A percentile compares a stretch with the other conserved stretches of the same genome.
Conservation (phyloP, 225 moss, liverwort and hornwort species). For the Bryum argenteum region DNA sequence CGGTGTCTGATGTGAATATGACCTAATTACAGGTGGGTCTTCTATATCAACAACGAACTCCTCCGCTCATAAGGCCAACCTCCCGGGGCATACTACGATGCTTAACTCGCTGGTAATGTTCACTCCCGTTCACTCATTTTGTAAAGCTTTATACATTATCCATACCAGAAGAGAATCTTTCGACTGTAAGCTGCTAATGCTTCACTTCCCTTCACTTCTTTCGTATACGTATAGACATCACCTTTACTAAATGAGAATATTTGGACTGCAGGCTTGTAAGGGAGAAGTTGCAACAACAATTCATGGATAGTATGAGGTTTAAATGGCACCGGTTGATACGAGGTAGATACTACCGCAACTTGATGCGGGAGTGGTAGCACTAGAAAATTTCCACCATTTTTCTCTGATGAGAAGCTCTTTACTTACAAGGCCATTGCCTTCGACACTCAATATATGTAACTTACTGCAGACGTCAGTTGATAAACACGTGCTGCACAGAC, state of each 20-base stretch:
- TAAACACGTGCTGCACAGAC: slow-evolving; percentile 15
- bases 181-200: too few species aligned
- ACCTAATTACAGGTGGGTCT: slow-evolving; percentile 71
- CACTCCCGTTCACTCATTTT: slow-evolving; percentile 3
- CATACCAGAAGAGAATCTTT: too few species aligned
- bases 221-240: not conserved
- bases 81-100: slow-evolving; percentile 71
- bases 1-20: slow-evolving; percentile 23
- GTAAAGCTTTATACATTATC: too few species aligned
- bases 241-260: not conserved
- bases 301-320: slow-evolving; percentile 45
- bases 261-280: slow-evolving; percentile 65
- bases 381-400: slow-evolving; percentile 13
- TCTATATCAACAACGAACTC: slow-evolving; percentile 82
- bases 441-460: slow-evolving; percentile 1
- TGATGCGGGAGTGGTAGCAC: slow-evolving; percentile 61
- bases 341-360: slow-evolving; percentile 78
- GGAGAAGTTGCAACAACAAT: slow-evolving; percentile 53
- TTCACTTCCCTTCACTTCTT: not conserved
- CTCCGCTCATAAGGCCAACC: slow-evolving; percentile 75
- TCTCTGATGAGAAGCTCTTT: slow-evolving; percentile 15
- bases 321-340: slow-evolving; percentile 79
- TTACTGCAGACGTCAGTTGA: slow-evolving; percentile 17
- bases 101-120: slow-evolving; percentile 77
- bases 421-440: slow-evolving; percentile 22